Evolutionary conservation across 108 stramenopile species (phyloP).

Genomic region (Cyclotella sp.): DNA sequence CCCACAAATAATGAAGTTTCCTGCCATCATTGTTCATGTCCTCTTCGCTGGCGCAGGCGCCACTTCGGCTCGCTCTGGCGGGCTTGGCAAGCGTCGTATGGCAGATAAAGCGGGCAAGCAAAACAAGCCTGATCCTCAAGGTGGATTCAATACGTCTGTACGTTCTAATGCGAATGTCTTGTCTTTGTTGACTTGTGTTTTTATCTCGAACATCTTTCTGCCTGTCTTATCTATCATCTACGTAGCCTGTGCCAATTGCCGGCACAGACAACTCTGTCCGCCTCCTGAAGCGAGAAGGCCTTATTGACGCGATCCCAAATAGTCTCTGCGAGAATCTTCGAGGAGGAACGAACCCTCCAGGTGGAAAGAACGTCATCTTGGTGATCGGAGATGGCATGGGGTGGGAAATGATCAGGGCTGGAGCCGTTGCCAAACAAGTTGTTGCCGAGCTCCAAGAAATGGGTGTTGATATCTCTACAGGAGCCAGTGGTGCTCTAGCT

Average conservation of each 20-base stretch:
- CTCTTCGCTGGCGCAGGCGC: neutral
- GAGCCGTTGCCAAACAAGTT: slow-evolving; percentile 59
- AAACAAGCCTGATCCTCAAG: neutral
- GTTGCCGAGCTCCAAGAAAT: slow-evolving; percentile 48
- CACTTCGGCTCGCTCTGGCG: neutral
- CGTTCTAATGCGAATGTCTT: no score
- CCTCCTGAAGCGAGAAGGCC: slow-evolving; percentile 46
- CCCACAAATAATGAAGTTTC: neutral
- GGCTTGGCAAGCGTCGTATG: neutral
- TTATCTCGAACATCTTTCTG: neutral
- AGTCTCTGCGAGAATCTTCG: slow-evolving; percentile 41
- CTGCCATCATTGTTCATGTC: neutral
- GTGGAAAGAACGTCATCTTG: slow-evolving; percentile 64
- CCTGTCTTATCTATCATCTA: neutral
- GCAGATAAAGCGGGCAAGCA: neutral
- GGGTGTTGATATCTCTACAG: slow-evolving; percentile 54
- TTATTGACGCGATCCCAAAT: slow-evolving; percentile 2
- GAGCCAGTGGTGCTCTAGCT: slow-evolving; percentile 39
- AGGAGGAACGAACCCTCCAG: neutral
- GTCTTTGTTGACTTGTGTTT: neutral
- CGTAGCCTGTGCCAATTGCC: slow-evolving; percentile 11
- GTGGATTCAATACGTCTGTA: neutral
- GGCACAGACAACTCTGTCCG: slow-evolving; percentile 54
- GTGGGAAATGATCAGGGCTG: slow-evolving; percentile 72
- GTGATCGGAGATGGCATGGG: slow-evolving; percentile 75